Evolutionary conservation across 192 early-diverging fungal species (phyloP), one percentile per base, ranked within the genome.

Genomic region (Coemansia sp.): DNA sequence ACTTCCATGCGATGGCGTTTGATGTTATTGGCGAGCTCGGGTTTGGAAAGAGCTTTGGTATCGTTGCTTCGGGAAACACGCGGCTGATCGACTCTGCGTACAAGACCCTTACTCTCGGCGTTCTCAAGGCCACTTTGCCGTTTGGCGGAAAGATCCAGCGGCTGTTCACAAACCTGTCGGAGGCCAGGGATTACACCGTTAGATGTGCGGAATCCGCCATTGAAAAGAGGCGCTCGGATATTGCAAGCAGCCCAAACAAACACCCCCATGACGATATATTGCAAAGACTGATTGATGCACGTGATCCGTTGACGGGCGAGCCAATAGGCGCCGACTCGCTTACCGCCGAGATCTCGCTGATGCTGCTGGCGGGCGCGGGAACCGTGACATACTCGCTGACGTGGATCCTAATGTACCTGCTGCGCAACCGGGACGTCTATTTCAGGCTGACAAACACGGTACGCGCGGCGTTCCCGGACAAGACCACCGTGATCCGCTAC

Each of bases 221-320:
- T 15, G 40, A 36, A 1, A 45, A 58, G 9, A 47, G 63, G 1
- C 61, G 58, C 16, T 12, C 41, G 4, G 22, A 74, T 3, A 32
- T 61, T 18, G 26, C 26, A 26, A 26, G 12, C 8, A 46, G 42
- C 4, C 41, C 19, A 2, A 21, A 11, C 8, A 52, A 37, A 3
- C 18, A 22, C 45, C 13, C 18, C 6, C 52, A 40, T 2, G 12
- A 49, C 6, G 78, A 85, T 46, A 73, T 81, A 11, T 62, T 84
- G 60, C 83, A 84, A 39, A 67, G 58, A 11, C 56, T 84, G 10
- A 69, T 84, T 19, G 83, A 84, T 9, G 75, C 83, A 0, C 46
- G 26, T 0, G 83, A 85, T 41, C 70, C 83, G 0, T 41, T 32
- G 3, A 78, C 83, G 4, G 71, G 71, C 6, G 21, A 66, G 61